Base-by-base conservation (phyloP, 495 filamentous ascomycete genomes). In the Terfezia claveryi region DNA sequence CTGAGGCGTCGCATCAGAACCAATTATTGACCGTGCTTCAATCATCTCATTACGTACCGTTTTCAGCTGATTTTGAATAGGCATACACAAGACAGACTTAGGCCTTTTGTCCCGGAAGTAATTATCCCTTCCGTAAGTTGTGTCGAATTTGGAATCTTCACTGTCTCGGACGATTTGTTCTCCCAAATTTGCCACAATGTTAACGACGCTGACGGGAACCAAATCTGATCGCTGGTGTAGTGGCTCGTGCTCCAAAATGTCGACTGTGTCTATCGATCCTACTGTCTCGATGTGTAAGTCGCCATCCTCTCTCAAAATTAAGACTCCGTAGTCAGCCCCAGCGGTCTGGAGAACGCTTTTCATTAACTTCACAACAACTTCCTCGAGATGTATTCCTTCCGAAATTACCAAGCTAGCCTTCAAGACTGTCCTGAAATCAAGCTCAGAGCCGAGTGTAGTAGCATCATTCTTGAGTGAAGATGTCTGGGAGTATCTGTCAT, bases 341-440 rank as follows among this genome's bases (percentile, higher is more conserved):
- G 63, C 63, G 23, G 63, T 65, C 57, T 65, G 63, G 5, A 65
- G 54, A 10, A 65, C 63, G 20, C 62, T 60, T 2, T 58, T 65
- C 63, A 65, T 65, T 36, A 65, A 59, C 23, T 58, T 62, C 14
- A 62, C 63, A 32, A 65, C 64, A 52, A 65, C 63, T 38, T 65
- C 63, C 54, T 65, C 63, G 5, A 65, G 54, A 54, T 65, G 63
- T 56, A 65, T 65, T 49, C 63, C 63, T 14, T 65, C 63, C 7
- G 62, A 65, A 37, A 65, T 65, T 11, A 65, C 62, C 23, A 65
- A 57, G 14, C 57, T 60, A 23, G 63, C 63, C 55, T 65, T 65
- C 32, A 65, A 55, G 10, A 65, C 63, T 4, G 63, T 65, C 32
- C 63, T 52, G 38, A 65, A 65, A 49, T 65, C 63, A 4, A 65